A percentile compares a stretch with the other conserved stretches of the same genome.
phyloP scores from a whole-genome alignment of 192 early-diverging fungal genomes.

The Backusella morwellensis region DNA sequence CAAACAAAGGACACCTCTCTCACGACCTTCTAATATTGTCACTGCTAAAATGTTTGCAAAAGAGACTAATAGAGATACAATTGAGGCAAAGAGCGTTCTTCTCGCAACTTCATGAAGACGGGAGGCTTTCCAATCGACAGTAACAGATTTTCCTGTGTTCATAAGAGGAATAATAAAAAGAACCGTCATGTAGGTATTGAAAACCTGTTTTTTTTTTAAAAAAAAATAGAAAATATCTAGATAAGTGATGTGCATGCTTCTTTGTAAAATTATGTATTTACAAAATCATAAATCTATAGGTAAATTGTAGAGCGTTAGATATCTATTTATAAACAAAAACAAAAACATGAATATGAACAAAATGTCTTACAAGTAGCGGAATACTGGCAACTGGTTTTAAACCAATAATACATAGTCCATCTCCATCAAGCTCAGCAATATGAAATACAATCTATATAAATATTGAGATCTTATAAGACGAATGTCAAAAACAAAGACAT shows the following conservation, averaged over 20 bases:
- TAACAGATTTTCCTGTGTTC: conserved; percentile 1
- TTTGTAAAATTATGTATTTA: conserved; percentile 10
- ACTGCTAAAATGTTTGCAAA: conserved; percentile 42
- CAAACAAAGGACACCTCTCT: conserved; percentile 45
- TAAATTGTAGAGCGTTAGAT: neutral
- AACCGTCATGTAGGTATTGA: conserved; percentile 36
- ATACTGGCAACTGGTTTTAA: conserved; percentile 28
- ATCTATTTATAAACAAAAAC: neutral
- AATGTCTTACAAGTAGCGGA: conserved; percentile 33
- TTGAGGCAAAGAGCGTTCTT: conserved; percentile 42
- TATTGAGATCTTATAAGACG: neutral
- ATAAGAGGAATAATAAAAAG: conserved; percentile 31
- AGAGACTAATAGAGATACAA: conserved; percentile 39
- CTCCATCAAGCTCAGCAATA: conserved; percentile 15
- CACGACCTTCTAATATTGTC: conserved; percentile 33
- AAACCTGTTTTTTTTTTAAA: conserved; percentile 13
- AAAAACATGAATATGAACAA: neutral
- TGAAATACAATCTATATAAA: conserved; percentile 26
- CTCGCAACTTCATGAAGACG: conserved; percentile 36
- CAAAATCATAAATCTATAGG: conserved; percentile 33
- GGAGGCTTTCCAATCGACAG: conserved; percentile 20
- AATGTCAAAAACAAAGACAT: neutral
- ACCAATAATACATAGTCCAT: conserved; percentile 33
- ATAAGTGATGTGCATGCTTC: neutral
- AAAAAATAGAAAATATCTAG: neutral